Percentiles rank a stretch among this genome's conserved stretches.
phyloP scores from a whole-genome alignment of 2,329 filamentous ascomycete species.

The Fusarium globosum region DNA sequence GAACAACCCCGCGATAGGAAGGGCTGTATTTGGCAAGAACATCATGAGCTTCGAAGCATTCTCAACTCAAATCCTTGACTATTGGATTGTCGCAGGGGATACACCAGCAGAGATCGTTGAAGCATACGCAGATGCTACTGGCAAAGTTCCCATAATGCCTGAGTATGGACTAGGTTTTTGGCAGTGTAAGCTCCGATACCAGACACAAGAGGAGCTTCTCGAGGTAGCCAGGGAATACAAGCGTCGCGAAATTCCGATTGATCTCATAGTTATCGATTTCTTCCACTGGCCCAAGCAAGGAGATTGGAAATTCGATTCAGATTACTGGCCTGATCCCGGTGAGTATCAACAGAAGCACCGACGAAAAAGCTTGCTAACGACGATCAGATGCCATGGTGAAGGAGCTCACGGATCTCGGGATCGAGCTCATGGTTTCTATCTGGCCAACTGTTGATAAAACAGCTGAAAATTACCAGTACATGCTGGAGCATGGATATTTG shows the following conservation, averaged over 20 bases:
- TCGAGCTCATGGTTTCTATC: conserved; percentile 76
- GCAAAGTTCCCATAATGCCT: conserved; percentile 73
- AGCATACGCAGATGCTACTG: conserved; percentile 66
- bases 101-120: conserved; percentile 66
- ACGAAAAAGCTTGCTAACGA: neutral
- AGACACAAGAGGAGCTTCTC: conserved; percentile 72
- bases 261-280: conserved; percentile 75
- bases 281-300: conserved; percentile 76
- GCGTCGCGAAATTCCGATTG: conserved; percentile 65
- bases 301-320: conserved; percentile 74
- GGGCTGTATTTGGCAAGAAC: conserved; percentile 70
- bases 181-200: conserved; percentile 75
- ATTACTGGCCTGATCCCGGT: conserved; percentile 73
- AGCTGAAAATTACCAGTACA: conserved; percentile 70
- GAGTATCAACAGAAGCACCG: conserved; percentile 15
- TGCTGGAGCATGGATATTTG: conserved; percentile 69
- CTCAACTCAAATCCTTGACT: conserved; percentile 68
- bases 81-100: conserved; percentile 71
- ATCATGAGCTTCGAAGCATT: conserved; percentile 70
- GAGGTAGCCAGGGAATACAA: conserved; percentile 70
- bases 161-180: conserved; percentile 76
- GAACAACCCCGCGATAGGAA: conserved; percentile 73
- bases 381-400: conserved; percentile 67
- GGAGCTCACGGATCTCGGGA: conserved; percentile 66
- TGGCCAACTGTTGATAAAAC: conserved; percentile 73